Evolutionary conservation across 768 basidiomycete species (phyloP), one percentile per base, ranked within the genome.

Genomic region (Hortiboletus flavorubellus): DNA sequence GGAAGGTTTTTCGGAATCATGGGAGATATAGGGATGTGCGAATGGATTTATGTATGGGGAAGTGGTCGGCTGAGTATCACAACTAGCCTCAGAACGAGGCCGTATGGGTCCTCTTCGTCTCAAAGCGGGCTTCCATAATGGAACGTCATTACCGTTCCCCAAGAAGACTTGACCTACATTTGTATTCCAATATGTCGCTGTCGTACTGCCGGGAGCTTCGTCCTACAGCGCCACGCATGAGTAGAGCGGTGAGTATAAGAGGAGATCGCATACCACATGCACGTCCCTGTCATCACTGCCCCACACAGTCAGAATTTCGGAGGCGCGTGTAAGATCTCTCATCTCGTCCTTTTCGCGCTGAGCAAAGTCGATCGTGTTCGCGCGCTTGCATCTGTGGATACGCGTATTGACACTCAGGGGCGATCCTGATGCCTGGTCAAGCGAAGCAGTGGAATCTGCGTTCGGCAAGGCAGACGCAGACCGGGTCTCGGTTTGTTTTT

Each of bases 281-380:
- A 34, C 5, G 29, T 56, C 56, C 34, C 7, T 53, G 35, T 58
- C 58, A 7, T 60, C 56, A 33, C n/a, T 55, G 2, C 45, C 46
- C 60, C 73, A 73, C 0, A 83, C 61, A 39, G 78, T 78, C 59
- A 87, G 75, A 50, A 95, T 92, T 73, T 91, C 89, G 21, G 82
- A 86, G 8, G 91, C 89, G 55, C 83, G 80, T 0, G 93, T 96
- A 51, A 95, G 74, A 65, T 90, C 88, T 12, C 88, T 77, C 91
- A 94, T 95, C 75, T 95, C 93, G 57, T 91, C 89, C 70, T 83
- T 83, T 73, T 96, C 93, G 34, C 91, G 78, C 64, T 84, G 80
- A 14, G 89, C 85, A 69, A 94, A 93, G 67, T 91, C 83, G 66
- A 92, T 80, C 31, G 86, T 88, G 66, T 89, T 88, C 5, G 73